phyloP scores from a whole-genome alignment of 441 rosid genomes.

The Capsella rubella region DNA sequence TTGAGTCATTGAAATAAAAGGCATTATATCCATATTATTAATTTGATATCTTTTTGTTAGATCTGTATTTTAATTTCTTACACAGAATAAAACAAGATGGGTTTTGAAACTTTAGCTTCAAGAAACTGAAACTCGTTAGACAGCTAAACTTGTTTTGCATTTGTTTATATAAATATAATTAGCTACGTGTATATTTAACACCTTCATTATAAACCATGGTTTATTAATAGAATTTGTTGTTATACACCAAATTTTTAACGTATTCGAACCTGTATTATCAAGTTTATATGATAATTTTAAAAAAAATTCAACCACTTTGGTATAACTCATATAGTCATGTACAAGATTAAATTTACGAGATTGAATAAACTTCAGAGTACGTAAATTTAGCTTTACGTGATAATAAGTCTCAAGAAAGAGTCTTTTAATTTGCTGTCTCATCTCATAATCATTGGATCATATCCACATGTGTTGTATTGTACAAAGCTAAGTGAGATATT shows the following conservation, averaged over 20 bases:
- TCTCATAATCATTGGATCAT: background rate
- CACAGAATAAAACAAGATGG: conserved; percentile 3
- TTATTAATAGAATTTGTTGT: conserved; percentile 7
- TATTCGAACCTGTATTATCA: background rate
- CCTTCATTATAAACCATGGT: conserved; percentile 13
- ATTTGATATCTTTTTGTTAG: conserved; percentile 26
- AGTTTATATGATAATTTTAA: background rate
- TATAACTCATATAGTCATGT: background rate
- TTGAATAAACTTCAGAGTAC: background rate
- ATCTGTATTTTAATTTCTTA: conserved; percentile 1
- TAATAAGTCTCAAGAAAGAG: background rate
- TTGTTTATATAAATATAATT: background rate
- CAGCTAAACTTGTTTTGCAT: conserved; percentile 24
- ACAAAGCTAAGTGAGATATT: background rate
- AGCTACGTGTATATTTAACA: conserved; percentile 1
- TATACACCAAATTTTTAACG: conserved; percentile 22
- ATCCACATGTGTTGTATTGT: background rate
- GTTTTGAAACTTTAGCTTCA: conserved; percentile 18
- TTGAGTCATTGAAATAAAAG: conserved; percentile 25
- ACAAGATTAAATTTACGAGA: background rate
- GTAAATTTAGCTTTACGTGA: background rate
- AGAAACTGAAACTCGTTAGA: conserved; percentile 29
- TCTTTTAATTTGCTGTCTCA: background rate
- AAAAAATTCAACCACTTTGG: background rate
- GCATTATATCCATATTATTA: conserved; percentile 28